Evolutionary conservation across 2,329 filamentous ascomycete species (phyloP), one percentile per base, ranked within the genome.

Genomic region (Beauveria asiatica): DNA sequence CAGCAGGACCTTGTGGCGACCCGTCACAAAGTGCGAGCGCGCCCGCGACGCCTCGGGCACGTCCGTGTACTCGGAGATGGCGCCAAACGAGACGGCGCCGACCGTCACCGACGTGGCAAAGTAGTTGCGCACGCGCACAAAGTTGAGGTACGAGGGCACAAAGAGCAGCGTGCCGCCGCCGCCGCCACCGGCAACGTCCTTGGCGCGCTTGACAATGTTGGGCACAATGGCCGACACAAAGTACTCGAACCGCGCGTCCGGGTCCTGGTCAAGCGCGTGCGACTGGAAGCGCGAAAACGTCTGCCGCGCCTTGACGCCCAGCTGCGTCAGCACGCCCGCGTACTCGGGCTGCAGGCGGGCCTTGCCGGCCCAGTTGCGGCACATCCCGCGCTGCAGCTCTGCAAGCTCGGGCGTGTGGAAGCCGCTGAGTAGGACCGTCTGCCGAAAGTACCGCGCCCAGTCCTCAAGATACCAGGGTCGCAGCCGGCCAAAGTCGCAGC

Each of bases 131-230:
- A 99, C 82, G 46, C 92, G 88, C 48, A 97, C 88, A 72, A 97
- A 97, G 76, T 99, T 94, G 62, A 97, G 86, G 74, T 97, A 97
- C 0, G 88, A 92, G 0, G 94, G 92, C 54, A 97, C 86, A 75
- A 96, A 97, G 69, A 99, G 80, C 17, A 99, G 78, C 0, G 89
- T 90, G 39, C 94, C 57, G 39, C 94, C 57, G 9, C 49, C 19
- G 17, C 13, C 27, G 5, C 49, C 19, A 3, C 19, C 27, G 19
- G 66, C 73, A 1, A 80, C 77, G 60, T 85, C 83, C 62, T 83
- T 84, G n/a, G 81, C 78, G 27, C 61, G 82, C 67, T 89, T 88
- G 57, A 83, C 80, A 17, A 97, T 81, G 1, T 83, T 80, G 0
- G 94, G 91, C 16, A 97, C 76, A 59, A 97, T 80, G 30, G 90